Percentiles rank a stretch among this genome's conserved stretches.
Conservation (phyloP, 805 yeast species). For the Tetrapisispora fleetii region DNA sequence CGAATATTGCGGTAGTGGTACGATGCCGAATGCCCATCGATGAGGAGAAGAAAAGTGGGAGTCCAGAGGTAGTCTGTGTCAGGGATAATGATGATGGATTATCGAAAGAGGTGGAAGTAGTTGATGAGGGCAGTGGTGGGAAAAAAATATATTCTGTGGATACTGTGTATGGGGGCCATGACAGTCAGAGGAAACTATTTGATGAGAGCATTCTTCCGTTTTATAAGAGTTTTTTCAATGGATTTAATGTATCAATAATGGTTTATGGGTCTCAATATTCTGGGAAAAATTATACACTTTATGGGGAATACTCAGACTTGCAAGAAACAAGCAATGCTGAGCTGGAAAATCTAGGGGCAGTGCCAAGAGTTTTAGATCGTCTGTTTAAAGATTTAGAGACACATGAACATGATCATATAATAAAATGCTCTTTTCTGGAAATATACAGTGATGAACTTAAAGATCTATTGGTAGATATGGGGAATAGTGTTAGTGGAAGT, state of each 20-base stretch:
- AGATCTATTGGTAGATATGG: constrained; percentile 44
- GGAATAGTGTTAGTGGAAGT: neutral
- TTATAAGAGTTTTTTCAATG: constrained; percentile 56
- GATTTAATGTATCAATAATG: constrained; percentile 71
- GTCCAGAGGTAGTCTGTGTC: constrained; percentile 39
- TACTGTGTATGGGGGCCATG: constrained; percentile 70
- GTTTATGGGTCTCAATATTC: constrained; percentile 91
- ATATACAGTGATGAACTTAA: constrained; percentile 76
- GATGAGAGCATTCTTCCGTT: constrained; percentile 55
- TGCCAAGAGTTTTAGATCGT: constrained; percentile 46
- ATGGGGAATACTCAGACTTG: constrained; percentile 43
- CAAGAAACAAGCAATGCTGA: constrained; percentile 25
- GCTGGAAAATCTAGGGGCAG: constrained; percentile 46
- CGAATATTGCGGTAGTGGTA: constrained; percentile 51
- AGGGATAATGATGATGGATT: constrained; percentile 24
- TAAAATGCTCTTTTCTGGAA: constrained; percentile 73
- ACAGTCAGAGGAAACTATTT: constrained; percentile 59
- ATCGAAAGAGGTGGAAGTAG: constrained; percentile 36
- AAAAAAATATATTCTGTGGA: constrained; percentile 64
- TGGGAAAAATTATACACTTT: constrained; percentile 73
- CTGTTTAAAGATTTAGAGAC: constrained; percentile 42
- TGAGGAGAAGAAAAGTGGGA: constrained; percentile 45
- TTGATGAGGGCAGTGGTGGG: constrained; percentile 29
- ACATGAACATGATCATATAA: constrained; percentile 44
- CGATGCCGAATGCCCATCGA: constrained; percentile 53